Evolutionary conservation across 208 protist species (phyloP).

Genomic region (Trichomonas tenax): DNA sequence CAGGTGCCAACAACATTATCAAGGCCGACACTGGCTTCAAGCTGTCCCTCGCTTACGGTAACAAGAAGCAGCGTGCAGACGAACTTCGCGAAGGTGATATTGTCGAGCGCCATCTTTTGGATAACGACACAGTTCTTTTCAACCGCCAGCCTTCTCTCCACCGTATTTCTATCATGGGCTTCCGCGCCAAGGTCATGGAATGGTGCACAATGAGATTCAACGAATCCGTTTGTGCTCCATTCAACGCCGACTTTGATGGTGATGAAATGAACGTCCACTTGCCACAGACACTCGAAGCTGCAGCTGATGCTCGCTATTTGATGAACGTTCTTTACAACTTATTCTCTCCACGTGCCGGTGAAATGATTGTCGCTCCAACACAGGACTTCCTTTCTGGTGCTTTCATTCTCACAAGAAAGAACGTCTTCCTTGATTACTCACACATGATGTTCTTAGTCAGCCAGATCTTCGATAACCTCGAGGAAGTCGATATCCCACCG

Average conservation of each 20-base stretch:
- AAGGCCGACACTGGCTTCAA: background rate
- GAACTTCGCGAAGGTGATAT: background rate
- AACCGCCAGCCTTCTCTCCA: conserved; percentile 98
- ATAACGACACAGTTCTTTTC: conserved; percentile 93
- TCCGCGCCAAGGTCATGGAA: conserved; percentile 55
- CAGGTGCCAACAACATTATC: conserved; percentile 77
- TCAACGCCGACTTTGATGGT: conserved; percentile 98
- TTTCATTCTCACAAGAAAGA: conserved; percentile 79
- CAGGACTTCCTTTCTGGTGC: conserved; percentile 95
- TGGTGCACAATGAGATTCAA: conserved; percentile 98
- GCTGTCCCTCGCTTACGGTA: background rate
- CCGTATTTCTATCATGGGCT: conserved; percentile 94
- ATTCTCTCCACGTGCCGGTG: conserved; percentile 86
- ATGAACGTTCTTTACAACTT: conserved; percentile 89
- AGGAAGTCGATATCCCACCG: conserved; percentile 69
- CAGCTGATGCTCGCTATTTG: conserved; percentile 78
- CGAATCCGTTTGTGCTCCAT: conserved; percentile 81
- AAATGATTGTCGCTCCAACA: conserved; percentile 75
- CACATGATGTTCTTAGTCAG: conserved; percentile 23
- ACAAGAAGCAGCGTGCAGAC: background rate
- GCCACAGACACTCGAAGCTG: conserved; percentile 94
- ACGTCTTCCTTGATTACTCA: conserved; percentile 81
- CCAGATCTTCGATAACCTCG: conserved; percentile 25
- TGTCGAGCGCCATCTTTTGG: conserved; percentile 85
- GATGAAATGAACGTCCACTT: conserved; percentile 99